Base-by-base conservation (phyloP, 768 basidiomycete species). In the Lactifluus subvellereus region DNA sequence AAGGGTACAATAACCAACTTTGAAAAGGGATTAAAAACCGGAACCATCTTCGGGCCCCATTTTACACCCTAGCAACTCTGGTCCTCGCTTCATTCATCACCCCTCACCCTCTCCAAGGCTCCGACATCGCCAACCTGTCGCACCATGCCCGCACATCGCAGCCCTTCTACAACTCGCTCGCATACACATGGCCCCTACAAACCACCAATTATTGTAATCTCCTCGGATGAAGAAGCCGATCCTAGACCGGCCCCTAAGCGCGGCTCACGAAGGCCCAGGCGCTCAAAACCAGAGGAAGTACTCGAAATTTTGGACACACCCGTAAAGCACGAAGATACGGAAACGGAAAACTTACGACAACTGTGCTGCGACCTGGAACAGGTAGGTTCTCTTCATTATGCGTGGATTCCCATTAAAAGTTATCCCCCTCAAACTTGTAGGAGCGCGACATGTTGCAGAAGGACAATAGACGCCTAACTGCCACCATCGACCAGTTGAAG, bases 151-250 rank as follows among this genome's bases (percentile, higher is more conserved):
- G 53, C 59, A 35, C 48, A 55, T 37, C 63, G 63, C 22, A 54
- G 33, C 47, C 16, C 63, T 1, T 59, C 58, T 16, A 30, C 11
- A 13, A 9, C 33, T 55, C 62, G 58, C 33, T 20, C 58, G 5
- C 62, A 55, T 22, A 3, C 54, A 40, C 20, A 49, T 18, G 48
- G 4, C 2, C 63, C 58, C 3, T 56, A 60, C 40, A 60, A 60
- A 33, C 16, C 47, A 6, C 42, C 58, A 20, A 40, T 57, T 18
- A 65, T 65, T 32, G 61, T 65, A 16, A 65, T 65, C 30, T 65
- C 64, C 37, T 65, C 64, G 9, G 64, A 65, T 22, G 60, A 62
- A 27, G 64, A 65, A 3, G 64, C 54, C 2, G 55, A 64, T 18
- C 64, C 50, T 8, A 16, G 22, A 20, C 35, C 54, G 5, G 22